Evolutionary conservation across 306 rosid genomes (phyloP).

Genomic region (Senna tora): DNA sequence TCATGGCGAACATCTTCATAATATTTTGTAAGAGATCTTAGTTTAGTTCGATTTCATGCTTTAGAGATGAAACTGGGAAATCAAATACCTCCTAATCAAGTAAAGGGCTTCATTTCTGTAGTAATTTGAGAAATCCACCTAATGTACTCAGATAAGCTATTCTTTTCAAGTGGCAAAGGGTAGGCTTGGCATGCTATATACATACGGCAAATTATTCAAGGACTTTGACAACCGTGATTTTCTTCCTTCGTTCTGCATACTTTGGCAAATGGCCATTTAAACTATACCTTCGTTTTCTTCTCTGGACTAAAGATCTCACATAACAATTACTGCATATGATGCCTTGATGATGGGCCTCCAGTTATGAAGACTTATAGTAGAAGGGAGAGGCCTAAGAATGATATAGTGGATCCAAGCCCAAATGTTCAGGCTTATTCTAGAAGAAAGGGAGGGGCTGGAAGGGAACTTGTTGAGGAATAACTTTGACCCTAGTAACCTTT

Average conservation of each 20-base stretch:
- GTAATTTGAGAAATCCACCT: neutral
- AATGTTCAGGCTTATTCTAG: no score
- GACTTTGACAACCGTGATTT: neutral
- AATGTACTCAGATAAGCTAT: neutral
- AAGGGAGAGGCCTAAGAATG: no score
- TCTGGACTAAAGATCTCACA: neutral
- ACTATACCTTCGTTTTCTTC: neutral
- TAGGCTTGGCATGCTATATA: neutral
- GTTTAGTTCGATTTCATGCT: conserved; percentile 26
- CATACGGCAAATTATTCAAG: neutral
- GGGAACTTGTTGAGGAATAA: no score
- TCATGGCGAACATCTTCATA: neutral
- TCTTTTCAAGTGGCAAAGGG: neutral
- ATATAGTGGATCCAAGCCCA: no score
- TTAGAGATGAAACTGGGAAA: conserved; percentile 1
- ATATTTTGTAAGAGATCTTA: no score
- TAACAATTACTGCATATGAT: neutral
- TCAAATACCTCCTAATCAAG: neutral
- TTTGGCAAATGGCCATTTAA: neutral
- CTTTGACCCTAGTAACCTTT: no score
- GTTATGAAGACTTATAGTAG: no score
- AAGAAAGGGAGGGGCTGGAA: no score
- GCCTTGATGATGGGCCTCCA: neutral
- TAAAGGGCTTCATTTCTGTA: neutral
- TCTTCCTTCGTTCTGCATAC: neutral